A percentile compares a stretch with the other conserved stretches of the same genome.
phyloP scores from a whole-genome alignment of 148 eudicot species.

The Silene uniflora region DNA sequence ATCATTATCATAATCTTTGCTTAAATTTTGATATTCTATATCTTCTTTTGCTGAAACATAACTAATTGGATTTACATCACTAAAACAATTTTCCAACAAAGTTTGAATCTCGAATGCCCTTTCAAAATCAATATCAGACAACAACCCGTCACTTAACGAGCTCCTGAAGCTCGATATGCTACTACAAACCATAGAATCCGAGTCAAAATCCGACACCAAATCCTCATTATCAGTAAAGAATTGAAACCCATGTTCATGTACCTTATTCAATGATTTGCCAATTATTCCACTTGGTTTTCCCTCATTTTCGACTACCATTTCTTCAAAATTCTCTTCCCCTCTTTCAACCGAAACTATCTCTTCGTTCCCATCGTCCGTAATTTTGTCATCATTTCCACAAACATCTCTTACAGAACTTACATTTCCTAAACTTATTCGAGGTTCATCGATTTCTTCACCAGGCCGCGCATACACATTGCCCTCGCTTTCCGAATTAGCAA shows the following conservation, averaged over 20 bases:
- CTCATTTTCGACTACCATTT: slow-evolving; percentile 4
- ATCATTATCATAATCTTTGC: slow-evolving; percentile 27
- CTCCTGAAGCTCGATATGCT: slow-evolving; percentile 35
- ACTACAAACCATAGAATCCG: slow-evolving; percentile 40
- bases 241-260: background rate
- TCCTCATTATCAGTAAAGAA: slow-evolving; percentile 32
- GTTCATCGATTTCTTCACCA: background rate
- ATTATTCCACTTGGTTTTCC: background rate
- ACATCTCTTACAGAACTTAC: background rate
- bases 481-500: slow-evolving; percentile 21
- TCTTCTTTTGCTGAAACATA: slow-evolving; percentile 18
- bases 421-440: background rate
- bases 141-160: slow-evolving; percentile 47
- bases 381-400: background rate
- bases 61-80: slow-evolving; percentile 16
- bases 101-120: slow-evolving; percentile 34
- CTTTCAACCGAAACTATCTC: too few species aligned
- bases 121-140: slow-evolving; percentile 55
- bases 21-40: slow-evolving; percentile 29
- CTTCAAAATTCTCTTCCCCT: background rate
- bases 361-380: background rate
- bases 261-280: background rate
- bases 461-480: background rate
- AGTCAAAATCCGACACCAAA: slow-evolving; percentile 39
- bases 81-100: slow-evolving; percentile 19